These are phyloP conservation scores for Diaporthe sp. DNA, from an alignment of 2,329 filamentous ascomycete genomes.

Conservation along the genomic window DNA sequence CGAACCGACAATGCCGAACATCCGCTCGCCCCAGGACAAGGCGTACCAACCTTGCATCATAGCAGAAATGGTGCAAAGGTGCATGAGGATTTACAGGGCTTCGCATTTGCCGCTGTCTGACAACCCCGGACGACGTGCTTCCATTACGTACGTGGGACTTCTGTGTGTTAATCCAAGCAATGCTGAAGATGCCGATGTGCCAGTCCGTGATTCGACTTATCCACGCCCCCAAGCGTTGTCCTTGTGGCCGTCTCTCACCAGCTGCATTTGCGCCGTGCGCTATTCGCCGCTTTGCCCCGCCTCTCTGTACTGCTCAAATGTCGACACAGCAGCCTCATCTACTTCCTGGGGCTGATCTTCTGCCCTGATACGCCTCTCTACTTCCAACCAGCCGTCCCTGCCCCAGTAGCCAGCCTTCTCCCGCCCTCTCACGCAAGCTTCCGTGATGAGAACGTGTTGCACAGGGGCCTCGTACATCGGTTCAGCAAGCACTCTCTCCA, in stretches of 20 bases:
- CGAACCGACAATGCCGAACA: background rate
- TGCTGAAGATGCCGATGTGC: background rate
- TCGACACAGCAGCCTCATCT: constrained; percentile 33
- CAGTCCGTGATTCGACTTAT: background rate
- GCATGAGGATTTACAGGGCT: background rate
- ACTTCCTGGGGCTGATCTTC: constrained; percentile 62
- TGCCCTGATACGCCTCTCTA: constrained; percentile 77
- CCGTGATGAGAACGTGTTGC: constrained; percentile 81
- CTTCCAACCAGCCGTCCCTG: constrained; percentile 77
- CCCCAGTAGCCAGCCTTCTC: constrained; percentile 75
- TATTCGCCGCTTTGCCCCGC: constrained; percentile 53
- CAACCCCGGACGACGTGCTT: background rate
- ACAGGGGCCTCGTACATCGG: constrained; percentile 87
- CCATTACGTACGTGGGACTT: background rate
- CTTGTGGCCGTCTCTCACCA: background rate
- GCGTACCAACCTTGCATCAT: background rate
- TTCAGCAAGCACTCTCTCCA: constrained; percentile 83
- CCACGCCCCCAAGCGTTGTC: background rate
- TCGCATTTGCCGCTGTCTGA: background rate
- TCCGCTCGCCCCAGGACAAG: background rate
- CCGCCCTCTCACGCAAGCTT: constrained; percentile 74
- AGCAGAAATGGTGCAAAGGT: background rate
- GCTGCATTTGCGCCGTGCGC: background rate
- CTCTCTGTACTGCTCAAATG: constrained; percentile 49
- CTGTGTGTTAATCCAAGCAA: background rate